Base-by-base conservation (phyloP, 352 stramenopile genomes). In the Phytophthora capsici region DNA sequence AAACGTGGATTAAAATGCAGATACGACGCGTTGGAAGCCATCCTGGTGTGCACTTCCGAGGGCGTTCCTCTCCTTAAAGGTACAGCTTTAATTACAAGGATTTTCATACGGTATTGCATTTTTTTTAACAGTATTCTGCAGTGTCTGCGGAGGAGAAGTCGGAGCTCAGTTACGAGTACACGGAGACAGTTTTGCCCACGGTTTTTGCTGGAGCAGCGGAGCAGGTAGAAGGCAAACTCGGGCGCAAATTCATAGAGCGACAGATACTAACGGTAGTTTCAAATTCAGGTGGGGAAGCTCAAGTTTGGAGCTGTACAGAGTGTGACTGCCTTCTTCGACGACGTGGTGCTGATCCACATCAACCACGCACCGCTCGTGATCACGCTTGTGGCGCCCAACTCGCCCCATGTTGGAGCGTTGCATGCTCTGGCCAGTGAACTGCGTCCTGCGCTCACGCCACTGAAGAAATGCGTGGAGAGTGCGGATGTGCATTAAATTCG, bases 31-130 rank as follows among this genome's bases (percentile, higher is more conserved):
- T 69, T 94, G 17, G 69, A 90, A 47, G 86, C 81, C 50, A 90
- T 94, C 54, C 79, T 94, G 40, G 79, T 94, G 61, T 92, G 79
- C 55, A 94, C 86, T 8, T 87, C 82, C 0, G 86, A 94, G 48
- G 86, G 86, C 26, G 86, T 94, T 9, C 84, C 84, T 17, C 73
- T 94, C 4, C 67, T 92, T 9, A 88, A 88, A 72, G 82, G 81
- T 90, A 6, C 22, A 30, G 7, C 14, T n/a, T 6, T 6, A 22
- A 64, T 17, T n/a, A 9, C 45, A n/a, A 25, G 43, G 4, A 0
- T 40, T 63, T 26, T 28, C 17, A 3, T 2, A 14, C 26, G 17
- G 2, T 38, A 38, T 28, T n/a, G 6, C 17, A 14, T 19, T 26
- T 3, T 59, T 45, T 62, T 20, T 43, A 44, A 41, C 19, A 6